These are phyloP conservation scores for Aspergillus felis DNA, from an alignment of 2,329 filamentous ascomycete genomes.

Conservation along the genomic window DNA sequence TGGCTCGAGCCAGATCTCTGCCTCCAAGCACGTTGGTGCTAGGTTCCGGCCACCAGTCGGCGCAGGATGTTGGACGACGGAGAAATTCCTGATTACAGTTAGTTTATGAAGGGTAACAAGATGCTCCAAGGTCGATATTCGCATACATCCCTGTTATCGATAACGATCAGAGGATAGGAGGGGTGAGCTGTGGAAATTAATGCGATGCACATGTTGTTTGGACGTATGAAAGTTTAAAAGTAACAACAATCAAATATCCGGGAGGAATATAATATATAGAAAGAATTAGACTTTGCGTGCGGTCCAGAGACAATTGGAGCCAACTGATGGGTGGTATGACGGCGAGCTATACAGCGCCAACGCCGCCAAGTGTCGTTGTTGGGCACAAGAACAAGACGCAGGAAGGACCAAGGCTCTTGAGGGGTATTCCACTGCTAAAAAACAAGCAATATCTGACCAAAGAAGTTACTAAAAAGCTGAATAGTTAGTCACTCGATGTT, in stretches of 20 bases:
- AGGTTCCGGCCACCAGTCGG: slow-evolving; percentile 57
- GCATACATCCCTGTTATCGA: slow-evolving; percentile 71
- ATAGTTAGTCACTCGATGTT: background rate
- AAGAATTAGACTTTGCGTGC: background rate
- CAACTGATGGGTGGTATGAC: background rate
- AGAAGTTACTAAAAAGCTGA: background rate
- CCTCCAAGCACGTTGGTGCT: slow-evolving; percentile 56
- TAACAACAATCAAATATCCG: slow-evolving; percentile 10
- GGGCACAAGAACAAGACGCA: background rate
- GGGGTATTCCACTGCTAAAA: background rate
- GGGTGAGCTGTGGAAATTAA: slow-evolving; percentile 73
- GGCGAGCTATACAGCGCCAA: background rate
- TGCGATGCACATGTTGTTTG: slow-evolving; percentile 65
- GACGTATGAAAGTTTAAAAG: slow-evolving; percentile 36
- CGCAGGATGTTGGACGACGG: slow-evolving; percentile 55
- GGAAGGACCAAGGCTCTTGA: background rate
- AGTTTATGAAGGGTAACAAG: background rate
- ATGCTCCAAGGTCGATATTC: background rate
- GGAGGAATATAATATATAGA: background rate
- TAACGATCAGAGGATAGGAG: slow-evolving; percentile 67
- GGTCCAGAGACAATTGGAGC: background rate
- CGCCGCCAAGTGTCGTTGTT: background rate
- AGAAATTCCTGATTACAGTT: slow-evolving; percentile 54
- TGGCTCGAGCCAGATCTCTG: slow-evolving; percentile 57
- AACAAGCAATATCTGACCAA: background rate